A percentile compares a stretch with the other conserved stretches of the same genome.
Conservation (phyloP, 805 yeast genomes). For the Komagataella kurtzmanii region DNA sequence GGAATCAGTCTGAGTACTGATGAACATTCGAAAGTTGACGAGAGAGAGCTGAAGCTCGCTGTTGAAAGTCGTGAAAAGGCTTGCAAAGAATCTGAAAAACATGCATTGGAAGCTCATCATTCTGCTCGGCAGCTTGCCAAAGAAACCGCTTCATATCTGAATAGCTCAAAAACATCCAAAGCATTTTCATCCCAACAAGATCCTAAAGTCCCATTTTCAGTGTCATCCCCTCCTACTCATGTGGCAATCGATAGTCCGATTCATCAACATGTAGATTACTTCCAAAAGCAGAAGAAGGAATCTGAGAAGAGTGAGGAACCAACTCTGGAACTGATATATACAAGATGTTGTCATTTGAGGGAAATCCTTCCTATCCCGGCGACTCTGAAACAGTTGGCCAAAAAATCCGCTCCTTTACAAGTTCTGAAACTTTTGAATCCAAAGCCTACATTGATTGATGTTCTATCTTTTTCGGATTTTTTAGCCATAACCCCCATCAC, state of each 20-base stretch:
- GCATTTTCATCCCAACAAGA: constrained; percentile 4
- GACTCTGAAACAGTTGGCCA: constrained; percentile 37
- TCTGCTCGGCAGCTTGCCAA: constrained; percentile 59
- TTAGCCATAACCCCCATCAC: constrained; percentile 41
- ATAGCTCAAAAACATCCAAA: constrained; percentile 10
- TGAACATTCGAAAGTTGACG: constrained; percentile 19
- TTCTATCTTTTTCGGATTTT: constrained; percentile 43
- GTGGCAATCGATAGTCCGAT: constrained; percentile 59
- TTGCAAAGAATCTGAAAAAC: constrained; percentile 48
- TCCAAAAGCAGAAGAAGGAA: constrained; percentile 12
- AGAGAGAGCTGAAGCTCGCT: constrained; percentile 39
- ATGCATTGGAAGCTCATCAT: constrained; percentile 63
- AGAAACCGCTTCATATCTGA: constrained; percentile 41
- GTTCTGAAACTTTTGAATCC: constrained; percentile 45
- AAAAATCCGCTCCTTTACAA: constrained; percentile 35
- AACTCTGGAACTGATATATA: constrained; percentile 33
- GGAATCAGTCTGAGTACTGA: constrained; percentile 46
- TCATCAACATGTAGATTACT: constrained; percentile 29
- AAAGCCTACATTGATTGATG: constrained; percentile 43
- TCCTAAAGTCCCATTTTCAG: constrained; percentile 6
- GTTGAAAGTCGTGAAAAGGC: constrained; percentile 44
- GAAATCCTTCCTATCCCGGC: constrained; percentile 38
- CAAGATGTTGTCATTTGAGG: constrained; percentile 34
- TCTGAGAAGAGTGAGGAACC: constrained; percentile 12
- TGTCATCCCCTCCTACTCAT: constrained; percentile 7